Evolutionary conservation across 2,329 filamentous ascomycete genomes (phyloP).

Genomic region (Ilyonectria destructans): DNA sequence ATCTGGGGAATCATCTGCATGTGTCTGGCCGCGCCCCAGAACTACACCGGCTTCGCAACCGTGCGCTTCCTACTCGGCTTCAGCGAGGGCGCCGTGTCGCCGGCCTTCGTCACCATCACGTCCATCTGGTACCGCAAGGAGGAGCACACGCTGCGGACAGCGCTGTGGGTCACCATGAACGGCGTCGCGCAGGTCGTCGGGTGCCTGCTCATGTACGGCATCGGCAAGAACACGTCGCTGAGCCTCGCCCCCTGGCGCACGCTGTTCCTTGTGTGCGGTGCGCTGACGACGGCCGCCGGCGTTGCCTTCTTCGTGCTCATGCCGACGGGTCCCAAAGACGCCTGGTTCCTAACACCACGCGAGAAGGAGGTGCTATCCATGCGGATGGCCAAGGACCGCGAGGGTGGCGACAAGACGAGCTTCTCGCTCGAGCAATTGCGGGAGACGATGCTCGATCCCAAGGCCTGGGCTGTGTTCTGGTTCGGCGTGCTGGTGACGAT

Average conservation of each 20-base stretch:
- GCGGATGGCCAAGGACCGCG: slow-evolving; percentile 53
- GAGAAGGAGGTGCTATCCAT: slow-evolving; percentile 60
- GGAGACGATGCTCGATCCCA: slow-evolving; percentile 61
- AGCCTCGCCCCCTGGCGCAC: slow-evolving; percentile 62
- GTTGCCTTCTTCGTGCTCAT: slow-evolving; percentile 63
- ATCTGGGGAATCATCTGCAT: slow-evolving; percentile 62
- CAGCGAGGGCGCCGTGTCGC: slow-evolving; percentile 33
- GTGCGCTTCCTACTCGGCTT: slow-evolving; percentile 62
- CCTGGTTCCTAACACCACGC: slow-evolving; percentile 64
- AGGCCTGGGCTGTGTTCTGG: slow-evolving; percentile 54
- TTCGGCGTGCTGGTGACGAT: slow-evolving; percentile 35
- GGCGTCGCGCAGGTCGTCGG: slow-evolving; percentile 32
- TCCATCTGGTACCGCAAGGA: slow-evolving; percentile 34
- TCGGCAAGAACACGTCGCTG: slow-evolving; percentile 57
- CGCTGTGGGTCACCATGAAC: slow-evolving; percentile 36
- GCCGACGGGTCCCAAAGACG: slow-evolving; percentile 62
- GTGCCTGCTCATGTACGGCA: slow-evolving; percentile 48
- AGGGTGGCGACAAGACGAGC: slow-evolving; percentile 56
- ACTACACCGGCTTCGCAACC: slow-evolving; percentile 57
- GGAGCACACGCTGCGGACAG: slow-evolving; percentile 31
- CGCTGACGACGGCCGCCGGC: slow-evolving; percentile 60
- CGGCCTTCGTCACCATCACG: slow-evolving; percentile 33
- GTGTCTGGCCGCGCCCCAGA: slow-evolving; percentile 60
- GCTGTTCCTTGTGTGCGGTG: slow-evolving; percentile 67
- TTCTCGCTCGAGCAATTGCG: slow-evolving; percentile 62